Conservation (phyloP, 345 rosid species). For the Eucalyptus regnans region DNA sequence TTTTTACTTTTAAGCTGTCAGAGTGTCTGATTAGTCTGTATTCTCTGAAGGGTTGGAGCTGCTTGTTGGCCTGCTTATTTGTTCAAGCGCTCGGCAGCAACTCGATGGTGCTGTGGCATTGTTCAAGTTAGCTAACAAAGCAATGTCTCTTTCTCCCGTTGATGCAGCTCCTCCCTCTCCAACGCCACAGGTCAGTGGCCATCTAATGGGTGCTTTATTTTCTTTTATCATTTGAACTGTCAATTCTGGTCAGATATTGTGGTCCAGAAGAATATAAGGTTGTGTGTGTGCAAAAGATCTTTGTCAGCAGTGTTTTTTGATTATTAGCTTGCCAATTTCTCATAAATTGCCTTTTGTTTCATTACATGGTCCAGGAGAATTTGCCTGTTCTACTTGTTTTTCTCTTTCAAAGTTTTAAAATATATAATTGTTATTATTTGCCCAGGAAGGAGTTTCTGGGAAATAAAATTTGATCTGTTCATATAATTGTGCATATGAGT, state of each 20-base stretch:
- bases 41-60: conserved; percentile 69
- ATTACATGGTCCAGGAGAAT: neutral
- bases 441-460: neutral
- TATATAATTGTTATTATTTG: neutral
- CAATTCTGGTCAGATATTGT: neutral
- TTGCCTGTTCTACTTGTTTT: neutral
- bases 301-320: neutral
- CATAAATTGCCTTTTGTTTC: neutral
- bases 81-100: conserved; percentile 66
- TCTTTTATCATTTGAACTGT: neutral
- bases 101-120: conserved; percentile 94
- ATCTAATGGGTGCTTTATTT: neutral
- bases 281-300: neutral
- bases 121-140: conserved; percentile 74
- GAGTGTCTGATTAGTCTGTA: neutral
- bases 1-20: neutral
- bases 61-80: conserved; percentile 82
- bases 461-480: neutral
- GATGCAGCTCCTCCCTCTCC: conserved; percentile 99
- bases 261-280: neutral
- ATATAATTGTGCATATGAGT: neutral
- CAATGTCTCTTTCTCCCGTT: conserved; percentile 72
- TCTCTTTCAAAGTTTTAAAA: neutral
- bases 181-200: conserved; percentile 58
- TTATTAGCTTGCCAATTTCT: neutral